Evolutionary conservation across 2,329 filamentous ascomycete genomes (phyloP).

Genomic region (Thermomyces lanuginosus): DNA sequence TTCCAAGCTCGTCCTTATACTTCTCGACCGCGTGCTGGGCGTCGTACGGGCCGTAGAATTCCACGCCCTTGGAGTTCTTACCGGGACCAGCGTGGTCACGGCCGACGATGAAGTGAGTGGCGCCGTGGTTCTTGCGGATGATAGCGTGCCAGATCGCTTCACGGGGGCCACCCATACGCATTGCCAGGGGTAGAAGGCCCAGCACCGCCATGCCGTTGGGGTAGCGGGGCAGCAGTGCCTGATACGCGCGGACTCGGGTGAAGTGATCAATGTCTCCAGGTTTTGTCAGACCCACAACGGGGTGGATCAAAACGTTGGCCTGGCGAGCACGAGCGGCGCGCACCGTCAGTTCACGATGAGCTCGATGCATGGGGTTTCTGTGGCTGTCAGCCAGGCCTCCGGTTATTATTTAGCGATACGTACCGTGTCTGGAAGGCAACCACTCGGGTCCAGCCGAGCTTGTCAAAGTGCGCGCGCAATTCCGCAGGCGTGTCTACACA

Average conservation of each 20-base stretch:
- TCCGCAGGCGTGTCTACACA: constrained; percentile 70
- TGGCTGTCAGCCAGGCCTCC: constrained; percentile 5
- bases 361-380: constrained; percentile 96
- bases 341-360: constrained; percentile 93
- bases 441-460: constrained; percentile 94
- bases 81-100: constrained; percentile 96
- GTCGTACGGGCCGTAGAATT: constrained; percentile 97
- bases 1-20: constrained; percentile 90
- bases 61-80: constrained; percentile 92
- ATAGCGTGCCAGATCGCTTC: constrained; percentile 99
- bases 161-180: constrained; percentile 97
- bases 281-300: constrained; percentile 95
- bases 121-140: constrained; percentile 98
- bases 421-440: constrained; percentile 88
- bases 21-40: constrained; percentile 92
- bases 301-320: constrained; percentile 97
- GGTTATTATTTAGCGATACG: constrained; percentile 1
- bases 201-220: constrained; percentile 98
- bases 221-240: constrained; percentile 88
- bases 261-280: constrained; percentile 99
- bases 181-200: constrained; percentile 84
- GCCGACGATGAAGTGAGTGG: constrained; percentile 97
- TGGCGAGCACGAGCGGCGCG: constrained; percentile 89
- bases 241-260: constrained; percentile 95
- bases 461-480: constrained; percentile 92